A percentile compares a stretch with the other conserved stretches of the same genome.
Evolutionary conservation across 345 rosid genomes (phyloP).

Genomic region (Arabis alpina): DNA sequence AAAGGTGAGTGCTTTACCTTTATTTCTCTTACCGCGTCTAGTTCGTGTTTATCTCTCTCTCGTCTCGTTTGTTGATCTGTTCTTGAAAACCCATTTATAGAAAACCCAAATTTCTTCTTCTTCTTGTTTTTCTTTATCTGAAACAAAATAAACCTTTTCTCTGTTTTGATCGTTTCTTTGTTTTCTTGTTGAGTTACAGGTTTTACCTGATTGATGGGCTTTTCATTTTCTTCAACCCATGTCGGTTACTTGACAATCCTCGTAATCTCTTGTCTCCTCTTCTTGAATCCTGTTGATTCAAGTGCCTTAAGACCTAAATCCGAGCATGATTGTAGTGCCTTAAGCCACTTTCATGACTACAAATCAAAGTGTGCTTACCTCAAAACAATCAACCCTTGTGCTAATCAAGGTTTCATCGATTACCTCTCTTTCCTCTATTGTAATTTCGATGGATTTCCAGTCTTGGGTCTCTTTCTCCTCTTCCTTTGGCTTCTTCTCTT

Average conservation of each 20-base stretch:
- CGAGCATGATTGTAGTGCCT: constrained; percentile 39
- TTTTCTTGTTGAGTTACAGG: constrained; percentile 22
- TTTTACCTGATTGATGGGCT: constrained; percentile 43
- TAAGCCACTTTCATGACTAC: constrained; percentile 48
- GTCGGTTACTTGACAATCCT: constrained; percentile 52
- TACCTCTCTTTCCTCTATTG: constrained; percentile 82
- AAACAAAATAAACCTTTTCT: constrained; percentile 2
- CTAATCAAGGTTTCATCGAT: constrained; percentile 76
- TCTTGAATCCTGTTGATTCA: constrained; percentile 33
- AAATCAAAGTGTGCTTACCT: constrained; percentile 67
- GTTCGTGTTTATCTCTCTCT: constrained; percentile 39
- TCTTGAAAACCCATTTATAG: constrained; percentile 15
- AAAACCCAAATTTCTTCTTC: constrained; percentile 16
- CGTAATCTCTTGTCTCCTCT: constrained; percentile 43
- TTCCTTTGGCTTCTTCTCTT: constrained; percentile 73
- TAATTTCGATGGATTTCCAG: constrained; percentile 53
- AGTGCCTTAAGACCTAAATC: constrained; percentile 33
- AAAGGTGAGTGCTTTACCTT: constrained; percentile 24
- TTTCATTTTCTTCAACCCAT: constrained; percentile 28
- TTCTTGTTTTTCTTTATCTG: neutral
- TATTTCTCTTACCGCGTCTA: constrained; percentile 35
- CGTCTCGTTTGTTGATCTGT: constrained; percentile 24
- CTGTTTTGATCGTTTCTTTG: constrained; percentile 27
- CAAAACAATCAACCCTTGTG: constrained; percentile 58
- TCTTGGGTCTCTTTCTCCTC: constrained; percentile 56